These are phyloP conservation scores for Neurospora cerealis DNA, from an alignment of 495 filamentous ascomycete genomes.

Conservation along the genomic window DNA sequence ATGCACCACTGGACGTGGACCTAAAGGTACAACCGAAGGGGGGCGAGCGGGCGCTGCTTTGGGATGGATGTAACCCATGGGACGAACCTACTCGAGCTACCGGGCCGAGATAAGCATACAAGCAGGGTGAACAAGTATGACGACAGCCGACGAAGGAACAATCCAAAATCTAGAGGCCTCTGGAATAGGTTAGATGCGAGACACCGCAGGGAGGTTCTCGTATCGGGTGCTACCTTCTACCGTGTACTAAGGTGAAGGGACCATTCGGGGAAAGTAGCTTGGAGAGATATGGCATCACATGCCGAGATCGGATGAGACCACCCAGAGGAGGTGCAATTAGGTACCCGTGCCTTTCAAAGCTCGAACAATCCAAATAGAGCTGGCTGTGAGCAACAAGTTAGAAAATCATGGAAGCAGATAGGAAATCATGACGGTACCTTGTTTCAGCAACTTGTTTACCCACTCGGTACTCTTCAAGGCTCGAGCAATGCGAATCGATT, in stretches of 20 bases:
- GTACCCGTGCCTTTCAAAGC: too few species aligned
- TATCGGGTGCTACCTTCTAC: not conserved
- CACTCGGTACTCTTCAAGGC: too few species aligned
- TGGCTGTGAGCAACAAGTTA: too few species aligned
- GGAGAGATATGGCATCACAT: not conserved
- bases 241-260: not conserved
- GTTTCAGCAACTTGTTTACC: not conserved
- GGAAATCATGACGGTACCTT: not conserved
- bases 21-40: not conserved
- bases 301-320: not conserved
- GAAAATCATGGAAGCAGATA: not conserved
- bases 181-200: not conserved
- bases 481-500: too few species aligned
- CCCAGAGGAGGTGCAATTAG: not conserved
- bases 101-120: not conserved
- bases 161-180: not conserved
- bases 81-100: not conserved
- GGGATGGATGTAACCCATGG: not conserved
- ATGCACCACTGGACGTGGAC: not conserved
- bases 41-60: too few species aligned
- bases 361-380: too few species aligned
- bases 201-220: not conserved
- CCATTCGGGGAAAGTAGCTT: not conserved
- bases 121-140: not conserved
- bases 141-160: too few species aligned